A percentile compares a stretch with the other conserved stretches of the same genome.
phyloP scores from a whole-genome alignment of 2,329 filamentous ascomycete species.

The Apiospora koreana region DNA sequence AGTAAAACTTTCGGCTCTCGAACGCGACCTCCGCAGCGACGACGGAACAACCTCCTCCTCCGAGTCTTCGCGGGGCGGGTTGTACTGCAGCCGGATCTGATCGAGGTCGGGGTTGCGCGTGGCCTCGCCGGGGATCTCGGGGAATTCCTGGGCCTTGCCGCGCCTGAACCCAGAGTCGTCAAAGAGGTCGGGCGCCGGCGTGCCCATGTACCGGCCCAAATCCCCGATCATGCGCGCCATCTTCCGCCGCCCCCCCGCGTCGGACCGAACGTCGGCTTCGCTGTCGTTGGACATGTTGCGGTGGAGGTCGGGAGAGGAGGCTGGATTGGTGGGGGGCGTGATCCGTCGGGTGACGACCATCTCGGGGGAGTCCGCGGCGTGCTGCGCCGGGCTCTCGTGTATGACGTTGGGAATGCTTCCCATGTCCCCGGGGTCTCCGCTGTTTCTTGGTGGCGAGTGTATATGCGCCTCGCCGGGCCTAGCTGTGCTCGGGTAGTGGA shows the following conservation, averaged over 20 bases:
- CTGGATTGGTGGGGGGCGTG: not conserved
- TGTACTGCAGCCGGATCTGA: constrained; percentile 42
- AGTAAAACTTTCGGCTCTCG: constrained; percentile 40
- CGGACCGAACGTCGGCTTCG: constrained; percentile 11
- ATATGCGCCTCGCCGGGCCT: not conserved
- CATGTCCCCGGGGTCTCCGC: constrained; percentile 14
- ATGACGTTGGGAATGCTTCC: constrained; percentile 13
- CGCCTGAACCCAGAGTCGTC: constrained; percentile 50
- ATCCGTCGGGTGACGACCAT: not conserved
- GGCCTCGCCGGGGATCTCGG: constrained; percentile 56
- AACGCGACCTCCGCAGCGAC: constrained; percentile 27
- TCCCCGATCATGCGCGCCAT: constrained; percentile 13
- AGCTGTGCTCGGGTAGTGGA: no score
- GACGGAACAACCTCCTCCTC: constrained; percentile 32
- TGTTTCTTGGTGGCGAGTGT: not conserved
- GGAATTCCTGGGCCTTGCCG: constrained; percentile 50
- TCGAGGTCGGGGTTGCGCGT: constrained; percentile 43
- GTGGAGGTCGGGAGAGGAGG: not conserved
- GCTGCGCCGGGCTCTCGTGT: not conserved
- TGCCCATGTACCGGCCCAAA: constrained; percentile 41
- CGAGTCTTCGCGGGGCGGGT: constrained; percentile 33
- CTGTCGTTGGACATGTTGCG: not conserved
- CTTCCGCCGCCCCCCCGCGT: constrained; percentile 13
- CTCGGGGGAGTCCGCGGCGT: not conserved
- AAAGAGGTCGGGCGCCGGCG: constrained; percentile 47